Conservation (phyloP, 1,139 yeast species). For the Kurtzmaniella quercitrusa region DNA sequence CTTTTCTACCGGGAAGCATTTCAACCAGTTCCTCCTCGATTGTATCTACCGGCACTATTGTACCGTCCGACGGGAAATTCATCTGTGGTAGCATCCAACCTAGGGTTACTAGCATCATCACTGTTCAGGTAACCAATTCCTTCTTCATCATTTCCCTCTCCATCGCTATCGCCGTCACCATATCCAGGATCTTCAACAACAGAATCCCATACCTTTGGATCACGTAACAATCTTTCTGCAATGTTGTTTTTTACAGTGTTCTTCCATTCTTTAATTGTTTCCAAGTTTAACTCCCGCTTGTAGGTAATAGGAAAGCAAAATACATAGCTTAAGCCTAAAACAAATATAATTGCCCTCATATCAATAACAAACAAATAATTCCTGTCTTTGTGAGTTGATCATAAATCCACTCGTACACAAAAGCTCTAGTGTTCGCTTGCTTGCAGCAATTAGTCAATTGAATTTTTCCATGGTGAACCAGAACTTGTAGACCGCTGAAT, state of each 20-base stretch:
- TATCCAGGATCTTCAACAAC: conserved; percentile 5
- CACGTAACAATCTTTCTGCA: background rate
- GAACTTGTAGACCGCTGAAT: conserved; percentile 16
- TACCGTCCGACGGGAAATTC: conserved; percentile 2
- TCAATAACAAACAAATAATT: no score
- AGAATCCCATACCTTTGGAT: background rate
- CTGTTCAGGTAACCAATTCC: conserved; percentile 1
- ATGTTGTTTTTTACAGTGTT: background rate
- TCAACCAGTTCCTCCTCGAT: background rate
- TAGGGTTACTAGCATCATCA: conserved; percentile 1
- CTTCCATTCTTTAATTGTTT: background rate
- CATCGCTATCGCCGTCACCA: conserved; percentile 5
- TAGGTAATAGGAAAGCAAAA: background rate
- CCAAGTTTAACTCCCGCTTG: background rate
- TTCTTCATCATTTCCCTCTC: conserved; percentile 1
- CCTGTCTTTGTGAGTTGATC: background rate
- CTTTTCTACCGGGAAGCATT: no score
- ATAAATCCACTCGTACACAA: background rate
- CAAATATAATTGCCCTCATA: background rate
- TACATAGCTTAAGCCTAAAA: background rate
- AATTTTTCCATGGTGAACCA: background rate
- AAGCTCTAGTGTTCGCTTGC: no score
- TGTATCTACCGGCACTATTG: background rate
- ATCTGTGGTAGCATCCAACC: background rate
- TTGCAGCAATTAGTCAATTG: background rate